Conservation (phyloP, 2,329 filamentous ascomycete species). For the Cadophora sp. region DNA sequence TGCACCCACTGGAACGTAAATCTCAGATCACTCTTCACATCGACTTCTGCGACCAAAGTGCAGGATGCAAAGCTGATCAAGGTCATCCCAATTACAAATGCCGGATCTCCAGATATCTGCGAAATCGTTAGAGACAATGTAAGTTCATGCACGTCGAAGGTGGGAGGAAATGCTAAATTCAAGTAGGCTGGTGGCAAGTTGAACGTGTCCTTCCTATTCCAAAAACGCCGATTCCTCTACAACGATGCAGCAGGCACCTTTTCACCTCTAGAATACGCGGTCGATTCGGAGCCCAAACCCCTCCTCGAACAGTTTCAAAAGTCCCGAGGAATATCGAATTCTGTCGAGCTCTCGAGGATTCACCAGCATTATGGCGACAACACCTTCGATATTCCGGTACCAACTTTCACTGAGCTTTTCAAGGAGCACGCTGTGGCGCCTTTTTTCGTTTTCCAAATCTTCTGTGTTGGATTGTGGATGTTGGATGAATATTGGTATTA, state of each 20-base stretch:
- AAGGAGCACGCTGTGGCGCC: constrained; percentile 98
- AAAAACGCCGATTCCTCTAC: constrained; percentile 96
- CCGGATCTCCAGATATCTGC: constrained; percentile 89
- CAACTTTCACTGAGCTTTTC: constrained; percentile 94
- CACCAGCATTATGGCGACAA: constrained; percentile 96
- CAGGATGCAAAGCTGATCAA: constrained; percentile 86
- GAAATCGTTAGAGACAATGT: constrained; percentile 77
- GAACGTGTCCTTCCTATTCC: constrained; percentile 90
- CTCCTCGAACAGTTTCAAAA: constrained; percentile 78
- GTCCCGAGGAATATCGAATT: constrained; percentile 75
- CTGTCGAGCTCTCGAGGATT: constrained; percentile 78
- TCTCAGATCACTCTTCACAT: constrained; percentile 81
- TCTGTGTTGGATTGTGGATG: constrained; percentile 98
- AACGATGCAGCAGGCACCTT: constrained; percentile 75
- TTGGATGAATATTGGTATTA: constrained; percentile 99
- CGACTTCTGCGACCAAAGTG: constrained; percentile 72
- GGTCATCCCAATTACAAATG: constrained; percentile 87
- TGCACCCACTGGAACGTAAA: constrained; percentile 98
- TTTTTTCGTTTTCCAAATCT: constrained; percentile 99
- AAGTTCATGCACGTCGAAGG: constrained; percentile 27
- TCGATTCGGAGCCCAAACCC: constrained; percentile 87
- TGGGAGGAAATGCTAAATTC: constrained; percentile 33
- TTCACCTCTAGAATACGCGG: constrained; percentile 78
- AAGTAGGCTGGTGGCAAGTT: constrained; percentile 71
- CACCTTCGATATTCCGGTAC: constrained; percentile 96